A percentile compares a stretch with the other conserved stretches of the same genome.
Evolutionary conservation across 2,329 filamentous ascomycete genomes (phyloP).

Genomic region (Beauveria asiatica): DNA sequence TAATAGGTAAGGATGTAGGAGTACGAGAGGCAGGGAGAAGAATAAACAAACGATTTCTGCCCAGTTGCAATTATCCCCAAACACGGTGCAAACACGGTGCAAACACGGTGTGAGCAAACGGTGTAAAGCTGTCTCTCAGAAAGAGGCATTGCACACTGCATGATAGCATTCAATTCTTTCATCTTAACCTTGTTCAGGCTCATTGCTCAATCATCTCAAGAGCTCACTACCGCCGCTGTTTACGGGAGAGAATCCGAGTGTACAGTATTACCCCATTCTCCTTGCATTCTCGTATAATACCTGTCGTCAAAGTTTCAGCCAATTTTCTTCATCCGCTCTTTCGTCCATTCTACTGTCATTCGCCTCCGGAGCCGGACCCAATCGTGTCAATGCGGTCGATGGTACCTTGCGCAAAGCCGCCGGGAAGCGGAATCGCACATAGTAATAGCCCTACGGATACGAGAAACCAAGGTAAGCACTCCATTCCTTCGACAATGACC

Average conservation of each 20-base stretch:
- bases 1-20: not conserved
- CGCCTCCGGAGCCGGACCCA: not conserved
- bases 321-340: not conserved
- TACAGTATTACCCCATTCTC: not conserved
- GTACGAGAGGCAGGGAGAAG: not conserved
- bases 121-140: too few species aligned
- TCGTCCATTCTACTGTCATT: not conserved
- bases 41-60: too few species aligned
- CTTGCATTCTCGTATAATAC: not conserved
- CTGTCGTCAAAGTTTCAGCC: not conserved
- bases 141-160: too few species aligned
- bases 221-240: not conserved
- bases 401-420: not conserved
- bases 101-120: too few species aligned
- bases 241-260: not conserved
- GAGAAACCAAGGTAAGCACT: not conserved
- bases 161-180: too few species aligned
- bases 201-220: not conserved
- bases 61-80: too few species aligned
- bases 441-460: not conserved
- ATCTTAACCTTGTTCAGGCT: too few species aligned
- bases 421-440: not conserved
- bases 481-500: not conserved
- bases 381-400: not conserved
- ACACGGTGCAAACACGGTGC: too few species aligned